These are phyloP conservation scores for Fusarium pininemorale DNA, from an alignment of 2,329 filamentous ascomycete species.

Conservation along the genomic window DNA sequence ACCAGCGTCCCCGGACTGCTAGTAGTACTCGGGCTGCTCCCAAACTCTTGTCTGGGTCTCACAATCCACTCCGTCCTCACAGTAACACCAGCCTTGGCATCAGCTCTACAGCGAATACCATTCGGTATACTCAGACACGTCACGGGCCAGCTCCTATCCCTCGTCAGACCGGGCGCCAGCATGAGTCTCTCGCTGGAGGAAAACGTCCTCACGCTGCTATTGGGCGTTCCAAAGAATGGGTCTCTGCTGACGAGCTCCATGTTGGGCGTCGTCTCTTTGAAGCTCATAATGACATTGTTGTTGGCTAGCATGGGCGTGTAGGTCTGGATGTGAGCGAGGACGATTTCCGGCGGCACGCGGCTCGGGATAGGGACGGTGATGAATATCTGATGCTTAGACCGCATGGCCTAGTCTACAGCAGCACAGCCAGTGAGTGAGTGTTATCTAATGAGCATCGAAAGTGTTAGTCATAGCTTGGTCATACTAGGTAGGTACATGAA, in stretches of 20 bases:
- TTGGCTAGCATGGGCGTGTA: constrained; percentile 18
- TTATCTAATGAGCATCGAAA: neutral
- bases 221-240: constrained; percentile 19
- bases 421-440: neutral
- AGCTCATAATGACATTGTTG: constrained; percentile 17
- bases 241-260: constrained; percentile 3
- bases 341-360: constrained; percentile 23
- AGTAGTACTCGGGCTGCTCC: constrained; percentile 1
- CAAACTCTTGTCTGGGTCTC: constrained; percentile 2
- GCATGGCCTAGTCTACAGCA: constrained; percentile 17
- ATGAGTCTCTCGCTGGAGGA: neutral
- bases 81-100: constrained; percentile 14
- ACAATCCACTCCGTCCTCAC: constrained; percentile 26
- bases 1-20: constrained; percentile 10
- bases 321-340: constrained; percentile 25
- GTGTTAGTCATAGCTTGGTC: constrained; percentile 17
- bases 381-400: constrained; percentile 17
- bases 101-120: constrained; percentile 20
- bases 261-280: constrained; percentile 10
- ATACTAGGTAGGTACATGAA: neutral
- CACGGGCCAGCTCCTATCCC: constrained; percentile 18
- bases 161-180: constrained; percentile 10
- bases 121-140: constrained; percentile 24
- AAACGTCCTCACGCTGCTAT: constrained; percentile 18
- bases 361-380: constrained; percentile 26